Evolutionary conservation across 1,139 yeast genomes (phyloP).

Genomic region (Chernovozyma aurita): DNA sequence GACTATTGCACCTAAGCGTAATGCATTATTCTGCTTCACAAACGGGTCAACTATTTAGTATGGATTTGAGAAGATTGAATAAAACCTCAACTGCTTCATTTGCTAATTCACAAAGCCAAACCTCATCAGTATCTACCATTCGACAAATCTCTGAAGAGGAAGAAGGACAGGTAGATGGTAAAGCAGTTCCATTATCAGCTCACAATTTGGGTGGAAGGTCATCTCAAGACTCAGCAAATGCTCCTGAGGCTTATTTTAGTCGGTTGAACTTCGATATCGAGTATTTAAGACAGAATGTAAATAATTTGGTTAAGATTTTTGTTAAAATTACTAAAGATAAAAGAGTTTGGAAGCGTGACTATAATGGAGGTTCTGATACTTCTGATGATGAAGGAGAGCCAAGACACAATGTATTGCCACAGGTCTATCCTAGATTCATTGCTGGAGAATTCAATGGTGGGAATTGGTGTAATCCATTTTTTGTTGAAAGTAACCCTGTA

Average conservation of each 20-base stretch:
- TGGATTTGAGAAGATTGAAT: conserved; percentile 29
- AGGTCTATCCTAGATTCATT: conserved; percentile 63
- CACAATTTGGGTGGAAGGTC: neutral
- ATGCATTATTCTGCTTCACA: conserved; percentile 24
- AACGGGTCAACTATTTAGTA: conserved; percentile 23
- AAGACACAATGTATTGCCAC: conserved; percentile 47
- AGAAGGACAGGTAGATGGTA: conserved; percentile 6
- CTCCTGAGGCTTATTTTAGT: conserved; percentile 22
- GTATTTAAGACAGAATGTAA: conserved; percentile 28
- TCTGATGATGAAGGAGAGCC: conserved; percentile 33
- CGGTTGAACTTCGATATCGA: conserved; percentile 36
- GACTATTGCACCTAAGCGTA: conserved; percentile 47
- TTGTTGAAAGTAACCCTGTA: conserved; percentile 35
- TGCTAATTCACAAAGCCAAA: conserved; percentile 1
- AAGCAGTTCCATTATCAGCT: neutral
- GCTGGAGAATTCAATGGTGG: conserved; percentile 67
- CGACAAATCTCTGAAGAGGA: conserved; percentile 13
- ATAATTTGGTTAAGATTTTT: conserved; percentile 24
- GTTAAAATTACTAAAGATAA: conserved; percentile 31
- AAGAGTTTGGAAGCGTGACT: conserved; percentile 29
- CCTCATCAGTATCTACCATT: conserved; percentile 24
- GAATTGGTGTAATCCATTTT: conserved; percentile 68
- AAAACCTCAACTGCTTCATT: conserved; percentile 8
- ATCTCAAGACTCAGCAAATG: neutral
- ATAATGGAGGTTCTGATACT: conserved; percentile 34